A percentile compares a stretch with the other conserved stretches of the same genome.
These are phyloP conservation scores for Globisporangium echinulatum DNA, from an alignment of 352 stramenopile species.

Conservation along the genomic window DNA sequence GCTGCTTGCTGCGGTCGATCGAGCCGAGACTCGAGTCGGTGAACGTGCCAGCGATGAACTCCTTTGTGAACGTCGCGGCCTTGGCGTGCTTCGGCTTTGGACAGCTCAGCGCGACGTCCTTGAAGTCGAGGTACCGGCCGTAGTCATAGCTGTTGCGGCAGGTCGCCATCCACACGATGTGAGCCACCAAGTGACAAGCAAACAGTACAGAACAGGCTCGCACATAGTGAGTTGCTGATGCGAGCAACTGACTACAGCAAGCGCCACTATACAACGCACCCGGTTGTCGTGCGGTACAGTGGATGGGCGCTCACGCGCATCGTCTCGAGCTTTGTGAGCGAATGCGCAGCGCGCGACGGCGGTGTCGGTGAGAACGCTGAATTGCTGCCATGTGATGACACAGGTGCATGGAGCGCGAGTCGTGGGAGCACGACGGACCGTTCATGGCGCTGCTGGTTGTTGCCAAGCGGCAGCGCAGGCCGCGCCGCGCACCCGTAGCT, in stretches of 20 bases:
- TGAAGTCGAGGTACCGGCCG: constrained; percentile 44
- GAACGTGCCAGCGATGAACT: constrained; percentile 51
- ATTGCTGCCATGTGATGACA: constrained; percentile 3
- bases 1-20: constrained; percentile 45
- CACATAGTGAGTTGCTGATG: too few relatives aligned
- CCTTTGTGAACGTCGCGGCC: constrained; percentile 38
- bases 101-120: constrained; percentile 41
- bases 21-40: constrained; percentile 46
- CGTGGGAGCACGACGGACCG: constrained; percentile 28
- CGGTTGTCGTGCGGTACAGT: constrained; percentile 51
- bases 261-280: constrained; percentile 12
- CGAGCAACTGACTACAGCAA: background rate
- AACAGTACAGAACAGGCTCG: too few relatives aligned
- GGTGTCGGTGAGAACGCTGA: constrained; percentile 7
- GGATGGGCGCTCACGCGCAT: constrained; percentile 30
- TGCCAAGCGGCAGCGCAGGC: constrained; percentile 9
- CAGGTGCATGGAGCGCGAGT: constrained; percentile 20
- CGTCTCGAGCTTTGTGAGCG: constrained; percentile 47
- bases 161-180: background rate
- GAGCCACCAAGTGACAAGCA: background rate
- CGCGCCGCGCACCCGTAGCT: constrained; percentile 12
- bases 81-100: constrained; percentile 35
- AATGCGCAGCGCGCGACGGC: constrained; percentile 25
- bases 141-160: constrained; percentile 40
- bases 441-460: constrained; percentile 11